A percentile compares a stretch with the other conserved stretches of the same genome.
Evolutionary conservation across 495 filamentous ascomycete genomes (phyloP).

Genomic region (Lentithecium fluviatile): DNA sequence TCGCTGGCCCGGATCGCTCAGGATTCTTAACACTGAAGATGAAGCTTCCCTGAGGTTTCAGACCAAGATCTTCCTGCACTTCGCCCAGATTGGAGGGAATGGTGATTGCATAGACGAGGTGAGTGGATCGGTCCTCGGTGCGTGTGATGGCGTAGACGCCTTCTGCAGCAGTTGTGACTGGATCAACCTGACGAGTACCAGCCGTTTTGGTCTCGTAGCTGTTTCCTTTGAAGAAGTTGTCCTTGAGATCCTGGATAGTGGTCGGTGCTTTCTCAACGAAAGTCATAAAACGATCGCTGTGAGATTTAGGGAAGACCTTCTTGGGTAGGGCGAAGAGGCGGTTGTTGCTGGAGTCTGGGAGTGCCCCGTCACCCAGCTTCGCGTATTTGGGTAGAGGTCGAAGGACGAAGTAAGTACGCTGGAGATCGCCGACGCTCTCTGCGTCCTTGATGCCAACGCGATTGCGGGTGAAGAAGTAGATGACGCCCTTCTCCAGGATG

Average conservation of each 20-base stretch:
- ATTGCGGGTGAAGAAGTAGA: conserved; percentile 89
- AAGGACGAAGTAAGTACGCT: conserved; percentile 70
- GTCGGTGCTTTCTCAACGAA: conserved; percentile 78
- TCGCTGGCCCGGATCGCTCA: conserved; percentile 60
- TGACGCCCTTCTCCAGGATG: conserved; percentile 85
- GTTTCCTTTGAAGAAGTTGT: conserved; percentile 62
- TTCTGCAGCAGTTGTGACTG: conserved; percentile 74
- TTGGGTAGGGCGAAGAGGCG: conserved; percentile 81
- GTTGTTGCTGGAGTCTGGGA: conserved; percentile 64
- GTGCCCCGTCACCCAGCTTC: conserved; percentile 61
- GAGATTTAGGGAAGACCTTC: conserved; percentile 74
- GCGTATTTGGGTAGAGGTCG: conserved; percentile 70
- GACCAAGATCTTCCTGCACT: conserved; percentile 74
- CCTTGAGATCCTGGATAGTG: conserved; percentile 68
- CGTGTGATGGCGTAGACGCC: conserved; percentile 83
- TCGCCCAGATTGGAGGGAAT: conserved; percentile 69
- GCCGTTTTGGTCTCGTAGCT: conserved; percentile 77
- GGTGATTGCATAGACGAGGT: conserved; percentile 80
- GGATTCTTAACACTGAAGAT: conserved; percentile 82
- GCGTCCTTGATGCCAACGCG: conserved; percentile 74
- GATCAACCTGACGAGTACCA: conserved; percentile 67
- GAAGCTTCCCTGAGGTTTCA: conserved; percentile 72
- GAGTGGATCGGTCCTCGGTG: conserved; percentile 62
- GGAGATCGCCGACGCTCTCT: conserved; percentile 48
- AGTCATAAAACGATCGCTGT: conserved; percentile 70